These are phyloP conservation scores for Adenanthera pavonina DNA, from an alignment of 306 rosid species.

Conservation along the genomic window DNA sequence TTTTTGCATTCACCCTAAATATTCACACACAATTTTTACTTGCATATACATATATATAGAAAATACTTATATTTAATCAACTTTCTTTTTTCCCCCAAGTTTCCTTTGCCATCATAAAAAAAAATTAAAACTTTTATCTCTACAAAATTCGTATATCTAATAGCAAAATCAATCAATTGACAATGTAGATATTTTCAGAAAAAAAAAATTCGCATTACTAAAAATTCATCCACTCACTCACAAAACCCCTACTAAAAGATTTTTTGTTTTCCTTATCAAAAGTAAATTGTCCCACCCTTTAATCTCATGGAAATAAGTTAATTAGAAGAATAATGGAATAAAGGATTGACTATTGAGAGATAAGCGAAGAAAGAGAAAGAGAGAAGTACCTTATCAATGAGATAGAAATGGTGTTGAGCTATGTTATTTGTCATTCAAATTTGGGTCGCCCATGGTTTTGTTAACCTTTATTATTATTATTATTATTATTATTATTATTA, in stretches of 20 bases:
- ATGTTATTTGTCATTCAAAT: not conserved
- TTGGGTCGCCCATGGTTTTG: no score
- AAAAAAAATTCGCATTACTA: not conserved
- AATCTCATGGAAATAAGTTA: not conserved
- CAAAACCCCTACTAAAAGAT: not conserved
- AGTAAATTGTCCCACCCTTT: not conserved
- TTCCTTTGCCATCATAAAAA: not conserved
- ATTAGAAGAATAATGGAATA: not conserved
- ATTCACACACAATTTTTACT: not conserved
- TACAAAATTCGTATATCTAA: no score
- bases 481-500: no score
- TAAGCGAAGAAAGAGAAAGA: not conserved
- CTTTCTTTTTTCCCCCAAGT: not conserved
- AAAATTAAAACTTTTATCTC: not conserved
- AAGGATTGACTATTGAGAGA: not conserved
- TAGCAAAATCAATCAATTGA: not conserved
- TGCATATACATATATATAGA: not conserved
- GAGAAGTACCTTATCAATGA: slow-evolving; percentile 6
- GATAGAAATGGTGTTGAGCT: not conserved
- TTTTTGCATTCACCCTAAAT: not conserved
- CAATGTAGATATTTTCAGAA: not conserved
- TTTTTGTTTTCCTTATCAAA: not conserved
- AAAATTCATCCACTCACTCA: not conserved
- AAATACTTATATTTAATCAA: not conserved
- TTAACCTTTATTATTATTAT: not conserved